Percentiles rank a stretch among this genome's conserved stretches.
Evolutionary conservation across 208 protist species (phyloP).

Genomic region (Trypanosoma melophagium): DNA sequence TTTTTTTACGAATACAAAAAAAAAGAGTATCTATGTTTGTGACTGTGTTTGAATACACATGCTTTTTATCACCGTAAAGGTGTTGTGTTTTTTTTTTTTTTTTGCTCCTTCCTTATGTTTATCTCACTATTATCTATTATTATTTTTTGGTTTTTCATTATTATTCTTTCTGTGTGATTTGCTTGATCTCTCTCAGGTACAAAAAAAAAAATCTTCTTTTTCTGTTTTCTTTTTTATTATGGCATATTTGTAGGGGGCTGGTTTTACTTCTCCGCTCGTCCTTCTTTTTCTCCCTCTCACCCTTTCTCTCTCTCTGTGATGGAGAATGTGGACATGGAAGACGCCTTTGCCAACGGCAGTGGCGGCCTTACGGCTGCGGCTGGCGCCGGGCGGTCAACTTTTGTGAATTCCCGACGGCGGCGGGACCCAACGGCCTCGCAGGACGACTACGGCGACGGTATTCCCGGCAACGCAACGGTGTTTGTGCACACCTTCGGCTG

Average conservation of each 20-base stretch:
- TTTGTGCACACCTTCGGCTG: constrained; percentile 87
- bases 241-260: background rate
- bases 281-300: background rate
- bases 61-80: too few relatives aligned
- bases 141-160: background rate
- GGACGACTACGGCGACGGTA: constrained; percentile 31
- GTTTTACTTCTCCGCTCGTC: background rate
- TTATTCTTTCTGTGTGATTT: constrained; percentile 2
- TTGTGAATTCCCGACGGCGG: constrained; percentile 25
- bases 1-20: background rate
- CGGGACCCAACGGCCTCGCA: background rate
- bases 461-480: constrained; percentile 48
- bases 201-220: background rate
- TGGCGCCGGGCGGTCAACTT: background rate
- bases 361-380: background rate
- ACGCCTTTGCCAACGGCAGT: constrained; percentile 3
- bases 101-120: background rate
- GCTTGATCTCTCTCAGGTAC: background rate
- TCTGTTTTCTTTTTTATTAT: background rate
- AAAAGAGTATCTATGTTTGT: background rate
- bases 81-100: background rate
- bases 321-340: constrained; percentile 21
- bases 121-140: too few relatives aligned
- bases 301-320: background rate
- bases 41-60: background rate